Percentiles rank a stretch among this genome's conserved stretches.
Evolutionary conservation across 345 rosid species (phyloP).

Genomic region (Moricandia arvensis): DNA sequence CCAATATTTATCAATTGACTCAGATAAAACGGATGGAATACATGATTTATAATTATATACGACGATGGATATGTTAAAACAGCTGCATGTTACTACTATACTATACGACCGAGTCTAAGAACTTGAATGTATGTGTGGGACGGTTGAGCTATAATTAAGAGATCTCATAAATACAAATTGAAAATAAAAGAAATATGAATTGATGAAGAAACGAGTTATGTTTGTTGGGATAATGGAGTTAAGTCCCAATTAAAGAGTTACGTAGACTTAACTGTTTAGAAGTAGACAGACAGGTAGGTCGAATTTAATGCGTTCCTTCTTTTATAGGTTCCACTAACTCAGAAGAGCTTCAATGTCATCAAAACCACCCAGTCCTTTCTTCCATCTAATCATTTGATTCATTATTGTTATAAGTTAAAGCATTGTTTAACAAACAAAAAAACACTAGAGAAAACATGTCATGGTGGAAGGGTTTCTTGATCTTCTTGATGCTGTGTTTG

Average conservation of each 20-base stretch:
- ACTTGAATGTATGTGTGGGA: constrained; percentile 15
- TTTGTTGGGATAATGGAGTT: constrained; percentile 28
- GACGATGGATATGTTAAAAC: constrained; percentile 10
- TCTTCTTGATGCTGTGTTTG: constrained; percentile 20
- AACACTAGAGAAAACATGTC: not conserved
- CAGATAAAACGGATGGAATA: not conserved
- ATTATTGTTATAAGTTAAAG: not conserved
- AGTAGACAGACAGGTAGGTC: constrained; percentile 36
- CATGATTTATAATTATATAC: not conserved
- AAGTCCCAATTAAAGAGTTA: constrained; percentile 21
- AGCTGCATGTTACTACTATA: not conserved
- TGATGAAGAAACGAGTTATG: constrained; percentile 1
- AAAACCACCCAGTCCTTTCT: not conserved
- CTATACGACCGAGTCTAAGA: constrained; percentile 20
- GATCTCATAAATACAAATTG: constrained; percentile 2
- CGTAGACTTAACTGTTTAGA: constrained; percentile 25
- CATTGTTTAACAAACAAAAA: not conserved
- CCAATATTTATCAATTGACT: not conserved
- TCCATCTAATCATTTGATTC: not conserved
- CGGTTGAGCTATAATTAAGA: constrained; percentile 29
- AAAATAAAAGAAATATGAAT: constrained; percentile 10
- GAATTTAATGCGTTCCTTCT: constrained; percentile 28
- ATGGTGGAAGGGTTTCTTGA: constrained; percentile 25
- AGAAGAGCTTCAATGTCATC: constrained; percentile 14
- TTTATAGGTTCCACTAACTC: constrained; percentile 27